phyloP scores from a whole-genome alignment of 2,329 filamentous ascomycete species.

The Cladophialophora chaetospira region DNA sequence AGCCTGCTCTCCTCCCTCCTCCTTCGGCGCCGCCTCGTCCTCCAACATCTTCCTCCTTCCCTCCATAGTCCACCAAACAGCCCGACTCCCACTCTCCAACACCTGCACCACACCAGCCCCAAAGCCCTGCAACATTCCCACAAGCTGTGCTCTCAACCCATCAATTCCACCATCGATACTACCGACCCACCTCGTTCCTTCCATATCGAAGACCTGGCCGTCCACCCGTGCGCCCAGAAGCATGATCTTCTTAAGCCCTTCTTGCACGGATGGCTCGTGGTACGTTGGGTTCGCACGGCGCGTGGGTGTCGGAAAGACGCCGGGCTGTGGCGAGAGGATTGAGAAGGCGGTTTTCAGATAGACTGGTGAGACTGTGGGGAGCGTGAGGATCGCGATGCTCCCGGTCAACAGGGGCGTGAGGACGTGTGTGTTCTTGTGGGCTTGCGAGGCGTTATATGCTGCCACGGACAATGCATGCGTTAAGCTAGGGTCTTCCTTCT shows the following conservation, averaged over 20 bases:
- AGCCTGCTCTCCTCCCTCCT: not conserved
- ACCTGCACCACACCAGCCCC: constrained; percentile 74
- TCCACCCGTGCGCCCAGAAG: constrained; percentile 86
- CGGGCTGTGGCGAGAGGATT: constrained; percentile 71
- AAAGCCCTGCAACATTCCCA: constrained; percentile 76
- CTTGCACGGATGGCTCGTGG: constrained; percentile 76
- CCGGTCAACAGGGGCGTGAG: constrained; percentile 78
- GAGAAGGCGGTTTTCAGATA: constrained; percentile 80
- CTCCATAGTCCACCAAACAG: constrained; percentile 85
- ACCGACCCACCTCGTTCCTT: constrained; percentile 70
- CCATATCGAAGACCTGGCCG: constrained; percentile 76
- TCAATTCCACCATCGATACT: constrained; percentile 81
- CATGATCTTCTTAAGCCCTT: constrained; percentile 81
- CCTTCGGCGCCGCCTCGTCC: constrained; percentile 58
- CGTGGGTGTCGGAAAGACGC: constrained; percentile 73
- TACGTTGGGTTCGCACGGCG: constrained; percentile 76
- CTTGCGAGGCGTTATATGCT: constrained; percentile 54
- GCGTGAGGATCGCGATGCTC: constrained; percentile 75
- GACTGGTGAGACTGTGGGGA: constrained; percentile 79
- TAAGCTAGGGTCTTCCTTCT: constrained; percentile 44
- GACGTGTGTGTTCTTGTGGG: constrained; percentile 57
- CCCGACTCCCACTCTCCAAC: constrained; percentile 79
- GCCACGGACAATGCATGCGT: constrained; percentile 62
- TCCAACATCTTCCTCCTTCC: constrained; percentile 78
- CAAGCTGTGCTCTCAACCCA: constrained; percentile 78